Evolutionary conservation across 2,329 filamentous ascomycete species (phyloP).

Genomic region (Calycina herbarum): DNA sequence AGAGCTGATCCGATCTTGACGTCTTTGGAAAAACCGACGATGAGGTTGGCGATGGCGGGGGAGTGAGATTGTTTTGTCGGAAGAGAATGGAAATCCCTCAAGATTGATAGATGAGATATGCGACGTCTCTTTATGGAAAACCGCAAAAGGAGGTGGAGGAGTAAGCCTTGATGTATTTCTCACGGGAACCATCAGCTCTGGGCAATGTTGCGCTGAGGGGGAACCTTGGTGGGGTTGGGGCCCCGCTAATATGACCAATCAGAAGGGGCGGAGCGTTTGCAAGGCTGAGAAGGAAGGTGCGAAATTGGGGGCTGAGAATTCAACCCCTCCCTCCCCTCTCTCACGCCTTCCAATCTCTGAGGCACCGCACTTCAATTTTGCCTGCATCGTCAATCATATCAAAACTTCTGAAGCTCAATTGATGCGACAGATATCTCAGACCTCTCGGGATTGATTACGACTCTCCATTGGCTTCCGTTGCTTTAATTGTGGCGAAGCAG

Average conservation of each 20-base stretch:
- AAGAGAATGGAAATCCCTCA: neutral
- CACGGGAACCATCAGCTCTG: constrained; percentile 1
- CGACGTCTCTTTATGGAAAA: neutral
- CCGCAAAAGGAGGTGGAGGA: neutral
- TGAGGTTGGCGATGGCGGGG: neutral
- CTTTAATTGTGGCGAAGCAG: neutral
- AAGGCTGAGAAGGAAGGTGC: neutral
- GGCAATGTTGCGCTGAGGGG: neutral
- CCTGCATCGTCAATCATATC: neutral
- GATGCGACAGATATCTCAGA: neutral
- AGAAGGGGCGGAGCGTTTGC: neutral
- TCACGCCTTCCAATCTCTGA: neutral
- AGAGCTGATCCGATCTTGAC: neutral
- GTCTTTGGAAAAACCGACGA: neutral
- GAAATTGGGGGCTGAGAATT: neutral
- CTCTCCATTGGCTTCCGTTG: neutral
- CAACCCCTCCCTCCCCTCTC: neutral
- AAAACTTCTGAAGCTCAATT: neutral
- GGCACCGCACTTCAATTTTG: neutral
- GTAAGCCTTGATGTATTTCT: constrained; percentile 1
- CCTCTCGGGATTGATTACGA: neutral
- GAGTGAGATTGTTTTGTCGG: neutral
- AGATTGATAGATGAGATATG: neutral
- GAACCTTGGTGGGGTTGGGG: neutral
- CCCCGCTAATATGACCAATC: neutral